Evolutionary conservation across 2,329 filamentous ascomycete species (phyloP).

Genomic region (Arthrobotrys iridis): DNA sequence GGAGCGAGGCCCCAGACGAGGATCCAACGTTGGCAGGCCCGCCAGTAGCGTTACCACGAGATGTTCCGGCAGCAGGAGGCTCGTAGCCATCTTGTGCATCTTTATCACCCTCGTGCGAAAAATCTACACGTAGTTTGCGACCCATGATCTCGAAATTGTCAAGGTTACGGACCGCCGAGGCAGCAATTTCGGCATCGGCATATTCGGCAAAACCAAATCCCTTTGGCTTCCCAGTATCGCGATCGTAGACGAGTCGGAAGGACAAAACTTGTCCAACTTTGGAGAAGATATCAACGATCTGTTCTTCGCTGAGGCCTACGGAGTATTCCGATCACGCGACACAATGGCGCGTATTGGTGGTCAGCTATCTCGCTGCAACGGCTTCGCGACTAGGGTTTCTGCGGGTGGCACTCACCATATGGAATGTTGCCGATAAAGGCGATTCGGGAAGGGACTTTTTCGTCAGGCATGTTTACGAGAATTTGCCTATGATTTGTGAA

Average conservation of each 20-base stretch:
- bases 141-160: constrained; percentile 76
- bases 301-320: constrained; percentile 72
- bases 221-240: constrained; percentile 74
- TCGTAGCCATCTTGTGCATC: constrained; percentile 63
- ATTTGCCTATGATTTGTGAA: background rate
- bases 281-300: constrained; percentile 74
- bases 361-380: constrained; percentile 21
- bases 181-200: constrained; percentile 73
- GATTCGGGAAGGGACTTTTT: constrained; percentile 56
- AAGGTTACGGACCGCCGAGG: constrained; percentile 74
- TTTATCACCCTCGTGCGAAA: constrained; percentile 74
- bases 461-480: constrained; percentile 36
- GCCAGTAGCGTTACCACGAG: constrained; percentile 30
- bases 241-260: constrained; percentile 75
- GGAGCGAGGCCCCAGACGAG: constrained; percentile 57
- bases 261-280: constrained; percentile 74
- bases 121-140: constrained; percentile 74
- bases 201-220: constrained; percentile 77
- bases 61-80: constrained; percentile 56
- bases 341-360: constrained; percentile 40
- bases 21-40: constrained; percentile 28
- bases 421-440: constrained; percentile 59
- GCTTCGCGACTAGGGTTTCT: constrained; percentile 2
- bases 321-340: constrained; percentile 36
- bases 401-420: constrained; percentile 55